Base-by-base conservation (phyloP, 495 filamentous ascomycete species). In the Penicillium paradoxum region DNA sequence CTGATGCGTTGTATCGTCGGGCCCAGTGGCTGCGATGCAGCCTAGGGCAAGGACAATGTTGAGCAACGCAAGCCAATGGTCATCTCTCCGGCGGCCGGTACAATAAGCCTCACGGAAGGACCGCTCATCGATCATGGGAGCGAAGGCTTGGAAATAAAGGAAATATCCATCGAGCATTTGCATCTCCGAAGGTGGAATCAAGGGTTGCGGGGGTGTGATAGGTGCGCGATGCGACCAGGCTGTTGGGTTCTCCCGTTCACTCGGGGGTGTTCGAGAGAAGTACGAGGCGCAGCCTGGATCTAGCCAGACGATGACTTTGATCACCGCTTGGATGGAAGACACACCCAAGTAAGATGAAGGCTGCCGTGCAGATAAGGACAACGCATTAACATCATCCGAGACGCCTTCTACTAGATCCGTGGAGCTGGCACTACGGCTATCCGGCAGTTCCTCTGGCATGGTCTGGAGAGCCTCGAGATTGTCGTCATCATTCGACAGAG, bases 41-140 rank as follows among this genome's bases (percentile, higher is more conserved):
- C 88, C 88, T 67, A 91, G 78, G 17, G 88, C 87, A 47, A 91
- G 83, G 25, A 92, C 86, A 72, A 89, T 89, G 62, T 92, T 91
- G 19, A 90, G 73, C 19, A 92, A 66, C 0, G 83, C 83, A 15
- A 90, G 76, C 88, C 88, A 92, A 9, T 84, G 81, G 8, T 81
- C 72, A 63, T 92, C 88, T 55, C 75, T 80, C 10, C 88, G 73
- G 47, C 81, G 79, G 25, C 81, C 83, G 40, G 82, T 78, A 9
- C 85, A 74, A 62, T 87, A 90, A 42, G 86, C 84, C 30, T 85
- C 80, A 44, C 87, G 81, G 69, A 91, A 90, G 4, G 80, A 75
- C 25, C 79, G 79, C 62, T 91, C 88, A 57, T 92, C 87, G 7
- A 92, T 72, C 77, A 92, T 82, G 0, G 88, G 88, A 11, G 86